Evolutionary conservation across 148 eudicot species (phyloP), one percentile per base, ranked within the genome.

Genomic region (Amaranthus palmeri): DNA sequence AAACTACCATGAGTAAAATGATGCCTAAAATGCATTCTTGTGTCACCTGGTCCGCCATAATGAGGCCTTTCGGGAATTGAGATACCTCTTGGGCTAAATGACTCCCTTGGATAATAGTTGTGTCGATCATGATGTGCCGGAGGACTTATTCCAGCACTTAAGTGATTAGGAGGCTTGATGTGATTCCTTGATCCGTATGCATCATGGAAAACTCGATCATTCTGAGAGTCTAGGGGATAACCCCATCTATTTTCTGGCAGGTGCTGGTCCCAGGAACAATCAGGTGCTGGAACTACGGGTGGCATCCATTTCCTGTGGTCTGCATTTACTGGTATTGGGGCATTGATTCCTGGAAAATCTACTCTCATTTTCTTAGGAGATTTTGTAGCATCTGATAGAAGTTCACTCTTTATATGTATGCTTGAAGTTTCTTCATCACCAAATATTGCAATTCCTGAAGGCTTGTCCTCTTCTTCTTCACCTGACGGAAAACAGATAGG

Each of bases 301-400:
- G 67, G n/a, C 4, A 63, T 62, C 86, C 86, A 83, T 5, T 61
- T 65, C 62, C 25, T 75, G 11, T 43, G 71, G 72, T 81, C 78
- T 17, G 82, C 86, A 47, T 81, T 80, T 59, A 77, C 75, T 9
- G 86, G 86, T 68, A 83, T 64, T 46, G 77, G 77, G 48, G 74
- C 83, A 43, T 83, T 83, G 56, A 83, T 70, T 42, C 86, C 86
- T 2, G 84, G 84, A 54, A 83, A 83, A 18, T 72, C 80, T 69
- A 81, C 75, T 25, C 52, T 72, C 76, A 57, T 63, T 62, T 78
- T 81, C 76, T 67, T 78, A 48, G 43, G 72, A 53, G 77, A 48
- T 51, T 61, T 66, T 53, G 41, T 70, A 17, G 42, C 47, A 63
- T 60, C 74, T 65, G 77, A 61, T 58, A 72, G 48, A 63, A 43